Conservation (phyloP, 2,329 filamentous ascomycete genomes). For the Sporothrix variecibatus region DNA sequence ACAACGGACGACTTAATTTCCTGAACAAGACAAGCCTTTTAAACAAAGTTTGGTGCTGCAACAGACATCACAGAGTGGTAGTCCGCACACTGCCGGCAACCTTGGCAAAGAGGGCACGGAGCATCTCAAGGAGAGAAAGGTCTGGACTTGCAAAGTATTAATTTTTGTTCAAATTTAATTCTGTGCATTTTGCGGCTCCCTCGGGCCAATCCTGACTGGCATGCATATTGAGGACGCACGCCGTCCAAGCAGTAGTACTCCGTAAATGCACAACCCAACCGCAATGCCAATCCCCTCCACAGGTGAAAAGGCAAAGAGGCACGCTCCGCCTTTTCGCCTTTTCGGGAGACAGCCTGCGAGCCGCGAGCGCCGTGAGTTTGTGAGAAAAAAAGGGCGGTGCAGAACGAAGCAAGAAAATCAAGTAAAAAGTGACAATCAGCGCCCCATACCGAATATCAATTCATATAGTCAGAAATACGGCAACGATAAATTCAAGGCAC, state of each 20-base stretch:
- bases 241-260: no score
- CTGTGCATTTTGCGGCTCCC: not conserved
- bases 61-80: not conserved
- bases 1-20: not conserved
- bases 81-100: not conserved
- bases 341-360: not conserved
- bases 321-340: not conserved
- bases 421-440: not conserved
- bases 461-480: not conserved
- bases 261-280: not conserved
- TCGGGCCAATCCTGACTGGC: not conserved
- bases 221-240: not conserved
- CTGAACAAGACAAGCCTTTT: not conserved
- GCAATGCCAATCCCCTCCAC: not conserved
- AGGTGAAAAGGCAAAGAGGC: not conserved
- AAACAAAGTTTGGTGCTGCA: not conserved
- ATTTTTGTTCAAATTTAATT: not conserved
- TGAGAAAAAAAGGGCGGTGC: conserved; percentile 4
- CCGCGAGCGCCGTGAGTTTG: not conserved
- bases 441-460: not conserved
- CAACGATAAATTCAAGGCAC: not conserved
- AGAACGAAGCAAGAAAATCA: not conserved
- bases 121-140: not conserved
- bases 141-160: not conserved
- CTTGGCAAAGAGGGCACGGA: not conserved